Evolutionary conservation across 2,329 filamentous ascomycete species (phyloP).

Genomic region (Hymenoscyphus linearis): DNA sequence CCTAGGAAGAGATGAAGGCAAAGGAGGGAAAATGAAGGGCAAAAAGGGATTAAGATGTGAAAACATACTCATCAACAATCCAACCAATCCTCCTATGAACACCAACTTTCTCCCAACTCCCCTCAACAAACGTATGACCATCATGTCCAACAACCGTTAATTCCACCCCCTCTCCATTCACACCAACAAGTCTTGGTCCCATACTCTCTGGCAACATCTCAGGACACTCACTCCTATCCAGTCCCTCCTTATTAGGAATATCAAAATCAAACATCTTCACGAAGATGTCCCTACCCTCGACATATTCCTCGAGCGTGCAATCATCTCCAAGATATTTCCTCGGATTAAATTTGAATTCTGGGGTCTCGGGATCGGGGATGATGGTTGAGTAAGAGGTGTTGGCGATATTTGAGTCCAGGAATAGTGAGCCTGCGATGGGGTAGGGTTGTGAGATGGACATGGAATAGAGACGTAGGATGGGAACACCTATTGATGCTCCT

Average conservation of each 20-base stretch:
- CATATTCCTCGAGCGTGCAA: constrained; percentile 29
- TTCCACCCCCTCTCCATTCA: constrained; percentile 25
- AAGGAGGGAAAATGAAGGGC: neutral
- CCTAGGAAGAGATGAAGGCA: neutral
- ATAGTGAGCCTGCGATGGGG: constrained; percentile 27
- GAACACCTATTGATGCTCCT: constrained; percentile 31
- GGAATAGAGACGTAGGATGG: constrained; percentile 30
- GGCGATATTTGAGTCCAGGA: constrained; percentile 33
- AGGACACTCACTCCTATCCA: constrained; percentile 27
- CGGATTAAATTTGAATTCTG: constrained; percentile 20
- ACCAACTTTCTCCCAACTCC: constrained; percentile 31
- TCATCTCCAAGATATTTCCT: constrained; percentile 22
- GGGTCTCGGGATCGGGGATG: constrained; percentile 27
- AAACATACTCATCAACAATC: constrained; percentile 32
- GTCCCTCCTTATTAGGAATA: constrained; percentile 29
- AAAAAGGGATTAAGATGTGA: neutral
- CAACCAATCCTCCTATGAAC: constrained; percentile 30
- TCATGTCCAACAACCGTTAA: constrained; percentile 32
- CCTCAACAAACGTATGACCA: constrained; percentile 28
- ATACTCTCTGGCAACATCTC: constrained; percentile 27
- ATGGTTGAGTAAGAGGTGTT: constrained; percentile 31
- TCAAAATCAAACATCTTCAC: constrained; percentile 27
- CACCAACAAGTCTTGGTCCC: constrained; percentile 27
- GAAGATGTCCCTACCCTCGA: constrained; percentile 26
- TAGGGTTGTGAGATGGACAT: constrained; percentile 27